Evolutionary conservation across 805 yeast species (phyloP), one percentile per base, ranked within the genome.

Genomic region (Nakazawaea peltata): DNA sequence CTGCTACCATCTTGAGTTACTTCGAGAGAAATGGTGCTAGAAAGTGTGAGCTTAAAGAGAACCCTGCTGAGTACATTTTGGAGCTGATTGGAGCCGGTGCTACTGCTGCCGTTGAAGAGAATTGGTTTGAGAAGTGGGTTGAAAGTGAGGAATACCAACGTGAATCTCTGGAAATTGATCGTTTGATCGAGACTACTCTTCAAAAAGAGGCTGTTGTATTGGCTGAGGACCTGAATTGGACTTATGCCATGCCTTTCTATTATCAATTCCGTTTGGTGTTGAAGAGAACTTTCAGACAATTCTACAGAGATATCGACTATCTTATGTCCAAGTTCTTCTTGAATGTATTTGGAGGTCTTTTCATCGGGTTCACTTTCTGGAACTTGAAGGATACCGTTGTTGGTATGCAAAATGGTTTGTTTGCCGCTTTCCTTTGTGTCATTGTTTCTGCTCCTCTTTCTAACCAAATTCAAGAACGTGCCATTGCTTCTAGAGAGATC

Each of bases 341-440:
- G 44, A 59, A 61, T 42, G 51, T 66, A 24, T 51, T 69, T 13
- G 64, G 76, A 30, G 74, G 84, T 26, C 49, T 82, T 13, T 77
- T 79, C 51, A 70, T 77, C 42, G 94, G 94, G 28, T 83, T 83
- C 54, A 65, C 80, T 0, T 83, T 77, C 57, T 81, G 65, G 63
- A 63, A 73, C 46, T 69, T 76, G 21, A 69, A 68, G 33, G 52
- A 56, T 29, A 54, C 69, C 19, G 44, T 64, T 13, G 59, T 61
- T 32, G 80, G 80, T 23, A 55, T 74, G 56, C 81, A 74, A 53
- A 69, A 73, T 46, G 57, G 70, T 7, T 58, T 77, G 68, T 77
- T 77, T 51, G 71, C 75, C n/a, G 59, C 67, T 6, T 78, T 78
- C 54, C 56, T 77, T 61, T 56, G 76, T 24, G 57, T 74, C 31